Evolutionary conservation across 768 basidiomycete species (phyloP), one percentile per base, ranked within the genome.

Genomic region (Boletus edulis): DNA sequence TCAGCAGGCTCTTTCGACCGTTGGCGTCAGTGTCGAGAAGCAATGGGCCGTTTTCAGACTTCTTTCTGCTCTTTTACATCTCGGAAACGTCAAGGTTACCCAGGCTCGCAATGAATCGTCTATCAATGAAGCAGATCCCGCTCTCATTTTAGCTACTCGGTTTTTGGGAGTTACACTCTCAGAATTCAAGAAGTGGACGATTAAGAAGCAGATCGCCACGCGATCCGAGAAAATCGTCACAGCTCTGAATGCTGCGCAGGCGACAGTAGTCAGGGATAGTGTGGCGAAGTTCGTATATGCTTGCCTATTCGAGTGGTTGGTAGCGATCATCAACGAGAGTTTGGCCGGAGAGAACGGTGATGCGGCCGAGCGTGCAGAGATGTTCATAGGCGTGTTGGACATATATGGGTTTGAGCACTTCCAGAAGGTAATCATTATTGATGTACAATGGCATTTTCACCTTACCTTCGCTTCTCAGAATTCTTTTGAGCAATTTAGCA

Each of bases 281-380:
- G 96, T 98, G 44, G 91, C 97, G 29, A 99, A 99, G 73, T 98
- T 98, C 71, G 90, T 99, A 39, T 99, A 99, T 74, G 94, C 96
- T 9, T 98, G 94, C 71, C 78, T 98, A 69, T 99, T 99, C 67
- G 97, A 99, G 73, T 99, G 96, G 94, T 78, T 99, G 44, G 96
- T 98, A 27, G 88, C 92, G 14, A 91, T 98, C 54, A 91, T 98
- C 66, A 99, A 99, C 71, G 96, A 98, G 73, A 93, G 91, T 72
- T 77, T 99, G 73, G 87, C 92, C 3, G 95, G 95, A n/a, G 94
- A 97, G 67, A 87, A 87, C 52, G 94, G 94, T 1, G 90, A 93
- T 70, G 93, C 90, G 27, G 92, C 89, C 5, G 86, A 86, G 57
- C 81, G 85, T 46, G 94, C 95, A 22, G 94, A 96, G 72, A 98